phyloP scores from a whole-genome alignment of 306 rosid species.

The Nissolia schottii region DNA sequence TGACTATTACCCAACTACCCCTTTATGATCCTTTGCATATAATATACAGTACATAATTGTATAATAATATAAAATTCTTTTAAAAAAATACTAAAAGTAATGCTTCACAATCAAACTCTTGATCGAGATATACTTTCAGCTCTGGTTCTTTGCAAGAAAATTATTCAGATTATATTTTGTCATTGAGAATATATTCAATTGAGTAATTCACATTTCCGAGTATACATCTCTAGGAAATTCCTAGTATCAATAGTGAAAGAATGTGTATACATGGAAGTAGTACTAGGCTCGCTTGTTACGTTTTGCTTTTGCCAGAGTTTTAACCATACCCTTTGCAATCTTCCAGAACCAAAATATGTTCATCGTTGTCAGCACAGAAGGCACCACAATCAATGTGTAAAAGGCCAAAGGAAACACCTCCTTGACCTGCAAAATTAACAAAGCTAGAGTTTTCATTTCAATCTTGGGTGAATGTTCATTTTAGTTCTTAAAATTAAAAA shows the following conservation, averaged over 20 bases:
- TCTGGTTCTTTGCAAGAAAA: neutral
- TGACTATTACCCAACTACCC: too few relatives aligned
- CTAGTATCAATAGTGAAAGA: neutral
- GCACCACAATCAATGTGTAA: constrained; percentile 45
- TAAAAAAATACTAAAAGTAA: too few relatives aligned
- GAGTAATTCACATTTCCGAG: neutral
- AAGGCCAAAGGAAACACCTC: constrained; percentile 44
- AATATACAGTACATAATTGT: too few relatives aligned
- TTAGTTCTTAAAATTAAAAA: too few relatives aligned
- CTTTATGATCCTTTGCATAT: too few relatives aligned
- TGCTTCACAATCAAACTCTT: neutral
- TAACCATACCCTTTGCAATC: constrained; percentile 66
- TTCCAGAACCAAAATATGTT: constrained; percentile 74
- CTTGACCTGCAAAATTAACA: constrained; percentile 50
- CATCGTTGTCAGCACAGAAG: constrained; percentile 55
- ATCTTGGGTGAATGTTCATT: too few relatives aligned
- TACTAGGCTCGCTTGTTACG: constrained; percentile 34
- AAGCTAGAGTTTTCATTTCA: neutral
- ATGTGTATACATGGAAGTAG: neutral
- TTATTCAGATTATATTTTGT: neutral
- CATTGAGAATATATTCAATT: neutral
- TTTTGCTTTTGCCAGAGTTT: constrained; percentile 49
- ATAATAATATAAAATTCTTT: too few relatives aligned
- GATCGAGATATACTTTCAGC: neutral
- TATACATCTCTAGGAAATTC: neutral